Conservation (phyloP, 1,139 yeast species). For the Saccharomyces hybrid region DNA sequence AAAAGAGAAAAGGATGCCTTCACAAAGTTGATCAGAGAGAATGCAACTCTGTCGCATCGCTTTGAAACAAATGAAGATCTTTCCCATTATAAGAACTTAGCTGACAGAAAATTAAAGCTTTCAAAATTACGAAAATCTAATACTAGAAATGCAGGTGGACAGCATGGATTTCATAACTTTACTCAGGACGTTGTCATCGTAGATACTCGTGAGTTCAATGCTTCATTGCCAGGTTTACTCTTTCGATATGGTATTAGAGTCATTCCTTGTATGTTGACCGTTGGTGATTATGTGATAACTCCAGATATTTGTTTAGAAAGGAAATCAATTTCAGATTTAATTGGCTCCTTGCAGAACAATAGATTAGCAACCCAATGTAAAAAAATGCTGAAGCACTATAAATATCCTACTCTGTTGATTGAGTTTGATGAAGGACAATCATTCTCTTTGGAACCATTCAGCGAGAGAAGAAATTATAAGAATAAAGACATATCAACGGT, state of each 20-base stretch:
- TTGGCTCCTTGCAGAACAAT: conserved; percentile 77
- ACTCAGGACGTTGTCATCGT: conserved; percentile 63
- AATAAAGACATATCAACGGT: conserved; percentile 30
- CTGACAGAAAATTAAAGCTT: conserved; percentile 30
- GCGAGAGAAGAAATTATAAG: conserved; percentile 39
- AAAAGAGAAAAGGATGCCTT: conserved; percentile 88
- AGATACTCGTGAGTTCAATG: conserved; percentile 85
- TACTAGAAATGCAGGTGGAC: conserved; percentile 86
- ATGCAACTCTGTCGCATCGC: conserved; percentile 66
- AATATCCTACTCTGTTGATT: conserved; percentile 69
- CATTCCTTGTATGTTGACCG: conserved; percentile 78
- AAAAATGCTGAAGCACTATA: conserved; percentile 78
- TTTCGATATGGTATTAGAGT: conserved; percentile 70
- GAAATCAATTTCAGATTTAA: conserved; percentile 82
- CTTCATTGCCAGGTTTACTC: conserved; percentile 76
- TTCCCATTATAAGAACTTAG: conserved; percentile 34
- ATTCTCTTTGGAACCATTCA: conserved; percentile 79
- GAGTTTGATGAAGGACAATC: conserved; percentile 87
- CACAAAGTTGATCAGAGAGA: conserved; percentile 74
- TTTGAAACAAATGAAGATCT: conserved; percentile 57
- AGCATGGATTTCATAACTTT: conserved; percentile 39
- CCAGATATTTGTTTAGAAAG: conserved; percentile 88
- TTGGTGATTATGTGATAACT: conserved; percentile 85
- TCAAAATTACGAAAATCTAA: conserved; percentile 37
- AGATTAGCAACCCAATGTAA: conserved; percentile 79